Percentiles rank a stretch among this genome's conserved stretches.
phyloP scores from a whole-genome alignment of 768 basidiomycete genomes.

The Tylopilus rubrobrunneus region DNA sequence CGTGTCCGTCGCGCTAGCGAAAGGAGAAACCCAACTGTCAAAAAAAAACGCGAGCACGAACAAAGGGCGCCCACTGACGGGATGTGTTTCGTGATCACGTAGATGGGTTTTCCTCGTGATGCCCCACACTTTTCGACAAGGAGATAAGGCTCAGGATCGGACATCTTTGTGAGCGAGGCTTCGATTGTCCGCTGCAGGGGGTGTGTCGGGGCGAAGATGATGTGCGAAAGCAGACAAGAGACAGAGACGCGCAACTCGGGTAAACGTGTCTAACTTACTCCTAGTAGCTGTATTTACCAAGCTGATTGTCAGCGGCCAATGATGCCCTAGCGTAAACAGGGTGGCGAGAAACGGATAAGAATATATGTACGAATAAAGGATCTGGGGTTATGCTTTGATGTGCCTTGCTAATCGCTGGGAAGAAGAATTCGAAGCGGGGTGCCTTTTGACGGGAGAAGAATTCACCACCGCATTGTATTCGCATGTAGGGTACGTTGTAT shows the following conservation, averaged over 20 bases:
- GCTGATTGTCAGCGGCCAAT: constrained; percentile 24
- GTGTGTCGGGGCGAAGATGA: constrained; percentile 13
- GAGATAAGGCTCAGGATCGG: constrained; percentile 33
- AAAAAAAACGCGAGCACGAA: constrained; percentile 13
- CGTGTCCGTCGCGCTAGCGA: constrained; percentile 27
- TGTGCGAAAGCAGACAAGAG: constrained; percentile 24
- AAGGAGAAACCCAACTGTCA: constrained; percentile 6
- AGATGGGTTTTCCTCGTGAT: constrained; percentile 39
- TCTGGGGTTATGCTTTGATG: constrained; percentile 22
- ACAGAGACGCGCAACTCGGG: constrained; percentile 16
- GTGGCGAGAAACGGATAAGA: constrained; percentile 28
- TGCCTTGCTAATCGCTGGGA: constrained; percentile 21
- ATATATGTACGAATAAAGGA: constrained; percentile 31
- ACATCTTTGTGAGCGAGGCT: constrained; percentile 16
- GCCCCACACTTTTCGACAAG: constrained; percentile 41
- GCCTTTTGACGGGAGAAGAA: constrained; percentile 15
- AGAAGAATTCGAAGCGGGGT: constrained; percentile 18
- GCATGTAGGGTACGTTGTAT: constrained; percentile 22
- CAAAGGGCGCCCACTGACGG: constrained; percentile 32
- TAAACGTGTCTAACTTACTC: constrained; percentile 24
- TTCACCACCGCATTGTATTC: constrained; percentile 20
- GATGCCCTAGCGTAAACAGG: constrained; percentile 25
- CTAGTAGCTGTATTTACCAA: constrained; percentile 28
- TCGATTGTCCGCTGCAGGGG: constrained; percentile 7
- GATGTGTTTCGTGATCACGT: constrained; percentile 40